Conservation (phyloP, 768 basidiomycete genomes). For the Termitomyces sp. region DNA sequence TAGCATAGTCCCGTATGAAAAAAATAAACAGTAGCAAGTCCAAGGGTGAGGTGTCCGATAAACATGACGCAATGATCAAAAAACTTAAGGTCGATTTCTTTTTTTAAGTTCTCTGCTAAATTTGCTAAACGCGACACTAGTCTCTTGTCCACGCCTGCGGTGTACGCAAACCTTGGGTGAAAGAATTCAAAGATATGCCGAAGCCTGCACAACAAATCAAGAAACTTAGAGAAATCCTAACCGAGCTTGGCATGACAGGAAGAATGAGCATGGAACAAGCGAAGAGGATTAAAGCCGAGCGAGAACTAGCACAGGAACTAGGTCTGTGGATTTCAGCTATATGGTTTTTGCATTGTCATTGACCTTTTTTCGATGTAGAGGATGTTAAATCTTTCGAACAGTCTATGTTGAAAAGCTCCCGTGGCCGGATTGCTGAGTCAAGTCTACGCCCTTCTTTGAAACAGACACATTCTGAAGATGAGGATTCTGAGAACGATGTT, state of each 20-base stretch:
- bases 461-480: conserved; percentile 19
- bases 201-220: conserved; percentile 58
- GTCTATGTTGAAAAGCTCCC: conserved; percentile 33
- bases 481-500: conserved; percentile 18
- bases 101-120: neutral
- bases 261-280: conserved; percentile 79
- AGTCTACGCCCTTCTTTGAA: neutral
- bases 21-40: conserved; percentile 24
- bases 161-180: conserved; percentile 72
- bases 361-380: conserved; percentile 35
- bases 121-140: conserved; percentile 28
- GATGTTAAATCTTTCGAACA: conserved; percentile 71
- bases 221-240: conserved; percentile 58
- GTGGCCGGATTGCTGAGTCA: conserved; percentile 15
- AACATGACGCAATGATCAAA: conserved; percentile 73
- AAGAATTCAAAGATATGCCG: conserved; percentile 58
- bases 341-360: neutral
- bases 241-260: conserved; percentile 77
- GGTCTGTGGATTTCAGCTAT: conserved; percentile 37
- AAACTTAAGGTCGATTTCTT: conserved; percentile 54
- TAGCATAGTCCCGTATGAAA: conserved; percentile 16
- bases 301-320: conserved; percentile 76
- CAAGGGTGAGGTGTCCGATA: conserved; percentile 27
- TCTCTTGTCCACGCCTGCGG: conserved; percentile 70
- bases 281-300: conserved; percentile 60